Base-by-base conservation (phyloP, 352 stramenopile genomes). In the Phytophthora sansomeana region DNA sequence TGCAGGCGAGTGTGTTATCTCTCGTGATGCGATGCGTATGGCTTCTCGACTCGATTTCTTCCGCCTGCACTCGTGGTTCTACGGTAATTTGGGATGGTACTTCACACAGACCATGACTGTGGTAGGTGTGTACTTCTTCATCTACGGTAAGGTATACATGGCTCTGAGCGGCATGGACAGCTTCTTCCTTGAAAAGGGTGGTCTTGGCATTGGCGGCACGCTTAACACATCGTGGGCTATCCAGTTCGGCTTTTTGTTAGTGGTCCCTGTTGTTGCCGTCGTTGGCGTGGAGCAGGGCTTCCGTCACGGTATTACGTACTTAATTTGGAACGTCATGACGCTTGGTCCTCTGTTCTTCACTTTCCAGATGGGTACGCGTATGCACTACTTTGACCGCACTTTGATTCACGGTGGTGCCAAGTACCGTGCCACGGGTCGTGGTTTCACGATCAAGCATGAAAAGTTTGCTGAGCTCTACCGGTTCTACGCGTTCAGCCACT, bases 301-400 rank as follows among this genome's bases (percentile, higher is more conserved):
- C 82, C 89, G 89, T 36, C 89, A 97, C 19, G 97, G 96, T 83
- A 75, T 97, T 42, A 97, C 83, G 9, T 95, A 95, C 61, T 83
- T 98, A 55, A 63, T 98, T 7, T 96, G 97, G 84, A 98, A 99
- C 66, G 97, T 98, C 61, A 73, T 98, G 36, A 99, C 96, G 32
- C 95, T 98, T 24, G 97, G 97, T 41, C 97, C 97, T 38, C 75
- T 99, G 29, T 99, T 99, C 81, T 99, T 99, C 74, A 99, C 98
- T 70, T 99, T 99, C 85, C 97, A 99, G 73, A 99, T 99, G 83
- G 97, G 98, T 61, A 99, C 97, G 11, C 97, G 98, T 78, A 98
- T 98, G 72, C 92, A 99, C 75, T 99, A 99, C 85, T 99, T 99
- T 76, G 93, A 98, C 48, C 97, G 98, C 63, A 99, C 97, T 21